Conservation (phyloP, 2,329 filamentous ascomycete genomes). For the Didymella sp. region DNA sequence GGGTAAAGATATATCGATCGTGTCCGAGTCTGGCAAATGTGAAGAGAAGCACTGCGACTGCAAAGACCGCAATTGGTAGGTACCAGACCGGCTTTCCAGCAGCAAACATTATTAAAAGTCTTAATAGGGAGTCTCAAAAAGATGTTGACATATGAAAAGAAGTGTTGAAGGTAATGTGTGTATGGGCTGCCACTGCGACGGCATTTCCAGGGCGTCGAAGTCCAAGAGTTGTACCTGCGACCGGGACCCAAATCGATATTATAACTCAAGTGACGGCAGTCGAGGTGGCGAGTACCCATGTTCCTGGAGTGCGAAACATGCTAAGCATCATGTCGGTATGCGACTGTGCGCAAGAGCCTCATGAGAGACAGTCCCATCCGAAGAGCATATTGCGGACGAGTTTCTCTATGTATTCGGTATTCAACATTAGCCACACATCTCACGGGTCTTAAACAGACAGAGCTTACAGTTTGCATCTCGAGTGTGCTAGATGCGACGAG, state of each 20-base stretch:
- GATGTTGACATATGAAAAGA: conserved; percentile 17
- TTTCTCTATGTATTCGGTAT: background rate
- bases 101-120: conserved; percentile 37
- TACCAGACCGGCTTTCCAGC: conserved; percentile 35
- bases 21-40: conserved; percentile 26
- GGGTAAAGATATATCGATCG: conserved; percentile 14
- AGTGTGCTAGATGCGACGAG: background rate
- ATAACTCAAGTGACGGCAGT: conserved; percentile 20
- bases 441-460: background rate
- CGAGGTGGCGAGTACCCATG: conserved; percentile 3
- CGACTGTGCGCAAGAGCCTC: background rate
- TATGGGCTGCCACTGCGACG: conserved; percentile 23
- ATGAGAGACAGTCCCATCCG: background rate
- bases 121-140: conserved; percentile 22
- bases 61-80: conserved; percentile 27
- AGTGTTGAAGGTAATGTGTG: background rate
- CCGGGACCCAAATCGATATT: conserved; percentile 11
- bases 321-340: conserved; percentile 27
- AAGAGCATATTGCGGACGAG: background rate
- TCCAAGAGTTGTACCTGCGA: conserved; percentile 1
- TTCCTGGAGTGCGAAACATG: conserved; percentile 32
- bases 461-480: background rate
- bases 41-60: conserved; percentile 27
- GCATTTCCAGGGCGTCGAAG: conserved; percentile 4
- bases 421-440: background rate